Base-by-base conservation (phyloP, 116 monocot species). In the Trichopus zeylanicus region DNA sequence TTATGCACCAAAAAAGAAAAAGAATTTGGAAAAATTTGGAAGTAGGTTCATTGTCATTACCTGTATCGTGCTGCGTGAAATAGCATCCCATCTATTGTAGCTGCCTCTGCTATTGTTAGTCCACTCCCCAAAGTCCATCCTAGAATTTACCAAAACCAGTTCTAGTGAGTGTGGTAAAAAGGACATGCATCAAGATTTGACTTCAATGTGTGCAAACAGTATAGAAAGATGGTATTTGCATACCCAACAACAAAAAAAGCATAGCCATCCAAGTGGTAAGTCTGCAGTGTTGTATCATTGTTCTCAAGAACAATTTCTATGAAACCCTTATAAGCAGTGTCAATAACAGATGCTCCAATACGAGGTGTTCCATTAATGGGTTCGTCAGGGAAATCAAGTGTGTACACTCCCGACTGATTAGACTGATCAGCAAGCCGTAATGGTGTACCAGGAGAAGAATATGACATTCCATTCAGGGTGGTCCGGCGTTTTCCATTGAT, bases 201-300 rank as follows among this genome's bases (percentile, higher is more conserved):
- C n/a, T n/a, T n/a, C n/a, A n/a, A n/a, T n/a, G n/a, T n/a, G n/a
- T n/a, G n/a, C n/a, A n/a, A n/a, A 10, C 5, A 10, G 7, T 10
- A 35, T 35, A 49, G 0, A 49, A 7, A 20, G 49, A 6, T 6
- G 10, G 34, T 5, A 3, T 22, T 21, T 49, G 19, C 22, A 31
- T 86, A 91, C 91, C 92, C 92, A 29, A 81, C 87, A 60, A 87
- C 75, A 53, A 87, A 92, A 61, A 92, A 87, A 26, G 84, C 64
- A 67, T 92, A 92, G 63, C 92, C 92, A 70, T 92, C 92, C 38
- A 92, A 48, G 73, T 92, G 92, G 60, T 84, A 92, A 26, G 61
- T 84, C 68, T 87, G 81, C 28, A 84, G 81, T 51, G 16, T 67
- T 15, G 92, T 84, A 27, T 81, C 92, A 63, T 92, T 87, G 53